phyloP scores from a whole-genome alignment of 768 basidiomycete species.

The Fistulinella prunicolor region DNA sequence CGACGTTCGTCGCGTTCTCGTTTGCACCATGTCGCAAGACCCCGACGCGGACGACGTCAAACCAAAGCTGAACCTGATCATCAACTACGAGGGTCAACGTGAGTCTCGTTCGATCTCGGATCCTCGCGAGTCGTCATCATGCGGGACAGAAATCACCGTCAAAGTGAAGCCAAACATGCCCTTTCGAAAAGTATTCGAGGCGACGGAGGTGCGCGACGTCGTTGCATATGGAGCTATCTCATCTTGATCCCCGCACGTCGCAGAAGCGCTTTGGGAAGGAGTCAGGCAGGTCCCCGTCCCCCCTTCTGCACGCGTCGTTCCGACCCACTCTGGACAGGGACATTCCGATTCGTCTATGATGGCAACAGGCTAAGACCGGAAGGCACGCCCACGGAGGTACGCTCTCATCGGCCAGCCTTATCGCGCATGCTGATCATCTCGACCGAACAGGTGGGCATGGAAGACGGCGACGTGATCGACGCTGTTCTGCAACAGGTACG shows the following conservation, averaged over 20 bases:
- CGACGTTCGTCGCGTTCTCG: not conserved
- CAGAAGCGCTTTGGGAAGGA: constrained; percentile 62
- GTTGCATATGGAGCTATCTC: not conserved
- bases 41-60: constrained; percentile 51
- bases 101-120: constrained; percentile 12
- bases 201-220: constrained; percentile 51
- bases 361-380: constrained; percentile 46
- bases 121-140: not conserved
- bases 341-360: constrained; percentile 60
- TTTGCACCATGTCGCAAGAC: constrained; percentile 26
- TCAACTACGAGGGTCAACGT: constrained; percentile 57
- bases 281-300: constrained; percentile 41
- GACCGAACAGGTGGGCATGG: constrained; percentile 46
- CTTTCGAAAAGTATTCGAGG: constrained; percentile 66
- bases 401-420: constrained; percentile 8
- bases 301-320: not conserved
- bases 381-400: constrained; percentile 54
- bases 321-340: constrained; percentile 38
- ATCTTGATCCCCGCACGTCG: not conserved
- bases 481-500: constrained; percentile 48
- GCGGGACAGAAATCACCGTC: constrained; percentile 53
- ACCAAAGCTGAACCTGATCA: constrained; percentile 64
- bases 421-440: not conserved
- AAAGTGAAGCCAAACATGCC: constrained; percentile 63
- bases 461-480: constrained; percentile 63